Evolutionary conservation across 2,329 filamentous ascomycete genomes (phyloP).

Genomic region (Nemania abortiva): DNA sequence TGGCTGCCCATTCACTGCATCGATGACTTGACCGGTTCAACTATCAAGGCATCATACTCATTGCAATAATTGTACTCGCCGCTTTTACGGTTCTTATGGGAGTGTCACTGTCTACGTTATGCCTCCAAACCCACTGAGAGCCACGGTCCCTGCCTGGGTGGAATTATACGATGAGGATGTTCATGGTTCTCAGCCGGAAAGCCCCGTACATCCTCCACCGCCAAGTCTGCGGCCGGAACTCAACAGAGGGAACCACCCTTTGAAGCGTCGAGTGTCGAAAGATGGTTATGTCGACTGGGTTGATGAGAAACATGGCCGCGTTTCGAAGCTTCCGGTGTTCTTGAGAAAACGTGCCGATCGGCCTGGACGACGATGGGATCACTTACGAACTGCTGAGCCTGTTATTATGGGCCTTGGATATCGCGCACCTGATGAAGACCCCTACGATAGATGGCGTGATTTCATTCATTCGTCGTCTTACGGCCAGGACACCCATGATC

Average conservation of each 20-base stretch:
- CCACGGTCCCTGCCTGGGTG: conserved; percentile 50
- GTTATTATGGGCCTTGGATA: conserved; percentile 67
- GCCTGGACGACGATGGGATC: conserved; percentile 69
- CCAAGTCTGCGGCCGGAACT: conserved; percentile 46
- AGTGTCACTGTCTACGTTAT: conserved; percentile 40
- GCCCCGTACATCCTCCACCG: conserved; percentile 40
- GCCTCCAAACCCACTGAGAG: conserved; percentile 48
- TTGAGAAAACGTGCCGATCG: conserved; percentile 59
- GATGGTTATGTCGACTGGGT: conserved; percentile 54
- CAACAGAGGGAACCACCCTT: conserved; percentile 44
- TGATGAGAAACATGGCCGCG: conserved; percentile 50
- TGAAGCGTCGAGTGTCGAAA: conserved; percentile 51
- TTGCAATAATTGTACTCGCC: not conserved
- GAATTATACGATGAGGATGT: conserved; percentile 49
- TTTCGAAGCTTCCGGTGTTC: conserved; percentile 60
- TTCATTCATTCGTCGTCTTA: conserved; percentile 67
- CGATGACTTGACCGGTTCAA: conserved; percentile 13
- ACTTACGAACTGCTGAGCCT: conserved; percentile 68
- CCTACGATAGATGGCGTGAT: conserved; percentile 63
- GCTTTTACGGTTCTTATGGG: conserved; percentile 36
- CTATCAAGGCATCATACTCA: not conserved
- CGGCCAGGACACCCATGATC: conserved; percentile 61
- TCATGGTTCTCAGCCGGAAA: conserved; percentile 43
- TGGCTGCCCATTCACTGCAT: conserved; percentile 15
- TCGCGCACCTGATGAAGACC: conserved; percentile 55